Conservation (phyloP, 2,329 filamentous ascomycete species). For the Colletotrichum orbiculare region DNA sequence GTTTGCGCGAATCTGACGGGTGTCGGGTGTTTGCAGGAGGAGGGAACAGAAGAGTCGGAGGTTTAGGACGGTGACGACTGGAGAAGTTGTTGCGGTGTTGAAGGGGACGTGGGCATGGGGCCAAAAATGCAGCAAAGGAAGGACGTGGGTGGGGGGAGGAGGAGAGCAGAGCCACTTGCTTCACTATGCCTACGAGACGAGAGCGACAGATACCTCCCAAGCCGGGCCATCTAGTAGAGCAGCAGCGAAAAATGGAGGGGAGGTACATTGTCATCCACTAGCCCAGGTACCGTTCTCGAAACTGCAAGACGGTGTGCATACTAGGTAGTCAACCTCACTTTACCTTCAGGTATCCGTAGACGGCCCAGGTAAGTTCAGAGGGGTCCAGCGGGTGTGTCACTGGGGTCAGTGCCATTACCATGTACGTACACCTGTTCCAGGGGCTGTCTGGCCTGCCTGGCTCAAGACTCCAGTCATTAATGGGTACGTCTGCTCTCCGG, state of each 20-base stretch:
- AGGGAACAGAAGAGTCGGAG: constrained; percentile 25
- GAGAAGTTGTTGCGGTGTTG: constrained; percentile 36
- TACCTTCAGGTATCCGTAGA: too few species aligned
- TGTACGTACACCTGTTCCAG: too few species aligned
- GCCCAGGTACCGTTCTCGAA: too few species aligned
- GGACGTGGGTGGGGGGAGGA: constrained; percentile 15
- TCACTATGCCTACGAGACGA: neutral
- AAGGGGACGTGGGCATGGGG: constrained; percentile 33
- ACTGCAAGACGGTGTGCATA: too few species aligned
- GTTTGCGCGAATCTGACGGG: constrained; percentile 46
- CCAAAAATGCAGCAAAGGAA: constrained; percentile 35
- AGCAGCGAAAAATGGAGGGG: neutral
- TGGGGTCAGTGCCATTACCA: constrained; percentile 28
- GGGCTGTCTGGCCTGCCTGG: constrained; percentile 25
- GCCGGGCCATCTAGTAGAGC: constrained; percentile 4
- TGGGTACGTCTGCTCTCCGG: constrained; percentile 33
- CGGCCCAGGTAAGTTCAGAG: constrained; percentile 15
- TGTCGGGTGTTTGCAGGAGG: constrained; percentile 25
- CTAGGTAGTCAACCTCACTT: too few species aligned
- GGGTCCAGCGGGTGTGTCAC: constrained; percentile 36
- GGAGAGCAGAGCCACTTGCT: constrained; percentile 32
- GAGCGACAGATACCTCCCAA: too few species aligned
- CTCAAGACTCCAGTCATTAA: constrained; percentile 27
- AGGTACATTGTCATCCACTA: too few species aligned
- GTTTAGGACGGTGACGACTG: constrained; percentile 20